Conservation (phyloP, 2,329 filamentous ascomycete species). For the Arthrobotrys sinensis region DNA sequence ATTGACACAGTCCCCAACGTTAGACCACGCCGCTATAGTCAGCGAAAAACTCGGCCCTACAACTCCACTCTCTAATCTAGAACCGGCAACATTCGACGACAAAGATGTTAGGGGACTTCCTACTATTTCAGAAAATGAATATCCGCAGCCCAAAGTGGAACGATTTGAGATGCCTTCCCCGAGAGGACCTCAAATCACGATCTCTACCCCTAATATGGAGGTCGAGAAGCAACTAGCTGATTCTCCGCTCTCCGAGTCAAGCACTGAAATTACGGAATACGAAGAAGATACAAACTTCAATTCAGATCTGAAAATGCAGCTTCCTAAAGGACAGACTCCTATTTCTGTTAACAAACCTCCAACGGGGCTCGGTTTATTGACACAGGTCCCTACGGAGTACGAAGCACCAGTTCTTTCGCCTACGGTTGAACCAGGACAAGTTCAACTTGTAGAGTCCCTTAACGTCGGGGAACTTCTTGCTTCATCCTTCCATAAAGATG, state of each 20-base stretch:
- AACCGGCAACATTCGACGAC: neutral
- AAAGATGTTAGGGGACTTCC: too few relatives aligned
- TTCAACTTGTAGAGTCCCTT: neutral
- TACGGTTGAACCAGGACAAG: neutral
- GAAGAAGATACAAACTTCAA: neutral
- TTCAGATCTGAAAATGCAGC: neutral
- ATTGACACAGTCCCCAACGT: too few relatives aligned
- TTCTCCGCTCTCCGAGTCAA: constrained; percentile 1
- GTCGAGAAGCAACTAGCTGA: neutral
- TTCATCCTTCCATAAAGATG: neutral
- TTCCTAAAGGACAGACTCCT: neutral
- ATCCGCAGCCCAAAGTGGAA: neutral
- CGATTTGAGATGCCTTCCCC: neutral
- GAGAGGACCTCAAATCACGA: neutral
- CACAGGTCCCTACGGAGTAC: neutral
- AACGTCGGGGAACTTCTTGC: neutral
- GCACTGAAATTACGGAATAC: neutral
- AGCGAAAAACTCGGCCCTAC: neutral
- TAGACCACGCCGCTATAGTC: too few relatives aligned
- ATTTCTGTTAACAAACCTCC: neutral
- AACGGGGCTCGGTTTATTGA: neutral
- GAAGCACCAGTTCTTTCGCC: neutral
- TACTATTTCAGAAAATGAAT: neutral
- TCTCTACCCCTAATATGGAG: neutral
- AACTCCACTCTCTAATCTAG: neutral